Evolutionary conservation across 2,329 filamentous ascomycete genomes (phyloP).

Genomic region (Aspergillus fumigatiaffinis): DNA sequence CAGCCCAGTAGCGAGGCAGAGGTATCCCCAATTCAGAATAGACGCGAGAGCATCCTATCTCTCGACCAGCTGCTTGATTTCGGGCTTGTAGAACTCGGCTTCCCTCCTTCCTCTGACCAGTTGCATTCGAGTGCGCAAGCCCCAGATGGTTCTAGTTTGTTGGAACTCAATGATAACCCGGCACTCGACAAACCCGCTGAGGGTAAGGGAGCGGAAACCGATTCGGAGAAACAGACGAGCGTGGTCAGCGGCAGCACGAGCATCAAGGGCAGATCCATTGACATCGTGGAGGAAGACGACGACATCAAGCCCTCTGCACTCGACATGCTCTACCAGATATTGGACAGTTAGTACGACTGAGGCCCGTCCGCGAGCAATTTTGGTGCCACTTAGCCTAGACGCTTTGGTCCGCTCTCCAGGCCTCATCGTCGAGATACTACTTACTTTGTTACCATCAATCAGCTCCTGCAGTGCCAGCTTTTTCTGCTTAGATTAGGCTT

Average conservation of each 20-base stretch:
- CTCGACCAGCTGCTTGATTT: constrained; percentile 21
- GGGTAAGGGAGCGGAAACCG: neutral
- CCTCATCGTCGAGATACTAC: neutral
- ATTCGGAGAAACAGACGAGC: neutral
- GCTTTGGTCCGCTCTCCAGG: neutral
- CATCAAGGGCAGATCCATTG: constrained; percentile 1
- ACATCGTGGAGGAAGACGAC: constrained; percentile 22
- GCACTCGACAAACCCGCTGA: neutral
- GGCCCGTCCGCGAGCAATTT: neutral
- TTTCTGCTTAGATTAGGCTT: neutral
- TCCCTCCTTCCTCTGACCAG: neutral
- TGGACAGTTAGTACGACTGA: constrained; percentile 7
- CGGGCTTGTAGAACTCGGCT: constrained; percentile 6
- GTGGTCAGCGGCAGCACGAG: neutral
- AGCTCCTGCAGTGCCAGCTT: neutral
- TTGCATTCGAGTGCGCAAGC: neutral
- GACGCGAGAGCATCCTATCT: constrained; percentile 5
- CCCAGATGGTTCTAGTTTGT: constrained; percentile 3
- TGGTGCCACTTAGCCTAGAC: neutral
- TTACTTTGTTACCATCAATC: neutral
- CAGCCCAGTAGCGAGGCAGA: neutral
- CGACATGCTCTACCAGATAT: constrained; percentile 21
- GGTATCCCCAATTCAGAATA: constrained; percentile 2
- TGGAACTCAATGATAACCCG: constrained; percentile 13
- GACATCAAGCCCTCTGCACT: constrained; percentile 23